Conservation (phyloP, 2,329 filamentous ascomycete species). For the Juglanconis juglandina region DNA sequence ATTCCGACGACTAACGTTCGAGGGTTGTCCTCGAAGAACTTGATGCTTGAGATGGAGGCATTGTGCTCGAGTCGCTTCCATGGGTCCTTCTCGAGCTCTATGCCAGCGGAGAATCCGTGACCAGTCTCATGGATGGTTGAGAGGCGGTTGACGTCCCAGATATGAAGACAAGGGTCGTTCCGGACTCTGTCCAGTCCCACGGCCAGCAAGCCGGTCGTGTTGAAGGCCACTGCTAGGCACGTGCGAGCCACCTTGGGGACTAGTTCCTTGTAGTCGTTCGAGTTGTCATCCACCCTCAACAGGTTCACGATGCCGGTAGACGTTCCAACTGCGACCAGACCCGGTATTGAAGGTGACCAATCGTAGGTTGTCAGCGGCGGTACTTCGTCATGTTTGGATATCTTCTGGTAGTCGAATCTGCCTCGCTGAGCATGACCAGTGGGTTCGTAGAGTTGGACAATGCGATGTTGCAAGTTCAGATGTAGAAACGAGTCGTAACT, state of each 20-base stretch:
- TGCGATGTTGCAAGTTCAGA: constrained; percentile 61
- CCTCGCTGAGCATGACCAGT: constrained; percentile 56
- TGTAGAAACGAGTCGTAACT: constrained; percentile 59
- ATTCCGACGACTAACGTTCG: constrained; percentile 73
- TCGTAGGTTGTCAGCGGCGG: constrained; percentile 64
- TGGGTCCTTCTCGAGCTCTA: constrained; percentile 52
- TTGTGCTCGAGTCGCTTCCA: constrained; percentile 59
- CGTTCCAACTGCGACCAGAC: constrained; percentile 72
- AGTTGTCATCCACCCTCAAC: constrained; percentile 68
- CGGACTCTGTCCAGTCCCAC: constrained; percentile 77
- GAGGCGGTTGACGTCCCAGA: constrained; percentile 72
- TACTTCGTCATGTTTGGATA: constrained; percentile 60
- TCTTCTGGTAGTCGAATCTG: constrained; percentile 54
- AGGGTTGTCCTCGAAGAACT: constrained; percentile 76
- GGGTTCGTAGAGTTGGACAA: constrained; percentile 61
- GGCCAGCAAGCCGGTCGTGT: constrained; percentile 66
- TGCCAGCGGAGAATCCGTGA: constrained; percentile 48
- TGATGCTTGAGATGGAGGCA: constrained; percentile 76
- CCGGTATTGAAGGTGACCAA: constrained; percentile 60
- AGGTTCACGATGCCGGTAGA: constrained; percentile 72
- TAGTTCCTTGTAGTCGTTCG: constrained; percentile 62
- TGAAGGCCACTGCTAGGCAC: constrained; percentile 80
- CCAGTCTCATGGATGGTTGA: constrained; percentile 42
- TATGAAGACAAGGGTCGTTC: constrained; percentile 77
- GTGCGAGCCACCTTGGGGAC: constrained; percentile 72